Base-by-base conservation (phyloP, 805 yeast genomes). In the Metschnikowia vanudenii region DNA sequence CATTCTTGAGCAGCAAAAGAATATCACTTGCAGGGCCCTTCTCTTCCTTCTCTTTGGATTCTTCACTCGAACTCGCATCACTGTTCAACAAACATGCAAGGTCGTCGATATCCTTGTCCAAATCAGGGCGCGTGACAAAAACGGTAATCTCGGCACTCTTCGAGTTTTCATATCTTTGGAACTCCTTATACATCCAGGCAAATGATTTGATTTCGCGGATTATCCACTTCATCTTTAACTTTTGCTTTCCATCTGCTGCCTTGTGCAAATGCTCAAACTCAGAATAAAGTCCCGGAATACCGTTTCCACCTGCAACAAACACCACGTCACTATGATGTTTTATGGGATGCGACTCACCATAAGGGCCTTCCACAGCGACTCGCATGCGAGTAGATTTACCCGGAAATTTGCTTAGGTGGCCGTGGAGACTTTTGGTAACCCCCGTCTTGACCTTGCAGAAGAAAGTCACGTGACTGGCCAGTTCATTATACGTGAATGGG, bases 261-360 rank as follows among this genome's bases (percentile, higher is more conserved):
- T 47, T 37, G 14, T 63, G 63, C 43, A 66, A 49, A 46, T 65
- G 61, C 33, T 55, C 44, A 37, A 71, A 73, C 53, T 74, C 75
- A 16, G 73, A 69, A 39, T 66, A 63, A 19, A 74, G 64, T 18
- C 82, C 87, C 0, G 92, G 82, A 42, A 86, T 70, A 44, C 94
- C 94, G 44, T 81, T 81, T 26, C 94, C 92, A 39, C 89, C 91
- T 7, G 91, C 85, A 19, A 85, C 51, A 37, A 83, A 73, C 6
- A 84, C 71, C 5, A 82, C 76, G 46, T 77, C 74, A 40, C 80
- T 76, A 54, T 75, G 84, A 37, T 69, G 65, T 20, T 68, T 64
- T 13, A 80, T 65, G 2, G 82, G 77, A 4, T 78, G 59, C 2
- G 75, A 52, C 33, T 71, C 69, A 2, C 92, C 88, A 57, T 86